Conservation (phyloP, 2,329 filamentous ascomycete genomes). For the Mycocentrospora acerina region DNA sequence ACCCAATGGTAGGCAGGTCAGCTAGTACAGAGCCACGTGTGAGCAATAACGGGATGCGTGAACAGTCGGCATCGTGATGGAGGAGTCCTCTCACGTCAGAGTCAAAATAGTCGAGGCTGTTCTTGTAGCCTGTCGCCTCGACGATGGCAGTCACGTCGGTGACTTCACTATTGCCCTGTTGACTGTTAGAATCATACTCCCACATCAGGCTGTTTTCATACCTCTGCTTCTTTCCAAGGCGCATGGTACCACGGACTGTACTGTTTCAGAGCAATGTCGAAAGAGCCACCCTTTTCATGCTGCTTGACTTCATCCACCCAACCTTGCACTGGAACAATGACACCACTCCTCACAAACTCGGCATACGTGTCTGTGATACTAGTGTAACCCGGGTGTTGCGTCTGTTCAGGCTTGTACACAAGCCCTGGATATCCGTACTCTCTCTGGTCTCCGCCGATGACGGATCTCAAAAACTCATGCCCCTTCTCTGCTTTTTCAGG, state of each 20-base stretch:
- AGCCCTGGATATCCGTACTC: slow-evolving; percentile 41
- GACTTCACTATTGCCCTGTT: slow-evolving; percentile 10
- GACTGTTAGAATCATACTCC: slow-evolving; percentile 8
- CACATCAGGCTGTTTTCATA: no score
- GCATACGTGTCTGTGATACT: slow-evolving; percentile 71
- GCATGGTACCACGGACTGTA: slow-evolving; percentile 16
- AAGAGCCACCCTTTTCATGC: neutral
- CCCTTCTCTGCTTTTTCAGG: slow-evolving; percentile 57
- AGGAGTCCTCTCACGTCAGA: slow-evolving; percentile 57
- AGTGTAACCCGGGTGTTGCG: slow-evolving; percentile 62
- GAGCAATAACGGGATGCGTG: slow-evolving; percentile 57
- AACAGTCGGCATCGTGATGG: slow-evolving; percentile 58
- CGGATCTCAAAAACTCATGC: slow-evolving; percentile 51
- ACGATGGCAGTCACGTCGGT: slow-evolving; percentile 58
- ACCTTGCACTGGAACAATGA: slow-evolving; percentile 44
- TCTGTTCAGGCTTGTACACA: slow-evolving; percentile 44
- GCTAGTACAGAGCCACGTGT: slow-evolving; percentile 69
- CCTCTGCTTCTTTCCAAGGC: slow-evolving; percentile 1
- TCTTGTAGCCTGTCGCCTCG: slow-evolving; percentile 72
- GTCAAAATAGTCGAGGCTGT: slow-evolving; percentile 66
- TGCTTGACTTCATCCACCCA: slow-evolving; percentile 32
- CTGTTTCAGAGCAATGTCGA: slow-evolving; percentile 11
- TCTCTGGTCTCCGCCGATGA: slow-evolving; percentile 51
- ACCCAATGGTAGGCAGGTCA: slow-evolving; percentile 65
- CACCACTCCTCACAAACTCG: slow-evolving; percentile 69